Base-by-base conservation (phyloP, 257 asterid species). In the Misopates orontium region DNA sequence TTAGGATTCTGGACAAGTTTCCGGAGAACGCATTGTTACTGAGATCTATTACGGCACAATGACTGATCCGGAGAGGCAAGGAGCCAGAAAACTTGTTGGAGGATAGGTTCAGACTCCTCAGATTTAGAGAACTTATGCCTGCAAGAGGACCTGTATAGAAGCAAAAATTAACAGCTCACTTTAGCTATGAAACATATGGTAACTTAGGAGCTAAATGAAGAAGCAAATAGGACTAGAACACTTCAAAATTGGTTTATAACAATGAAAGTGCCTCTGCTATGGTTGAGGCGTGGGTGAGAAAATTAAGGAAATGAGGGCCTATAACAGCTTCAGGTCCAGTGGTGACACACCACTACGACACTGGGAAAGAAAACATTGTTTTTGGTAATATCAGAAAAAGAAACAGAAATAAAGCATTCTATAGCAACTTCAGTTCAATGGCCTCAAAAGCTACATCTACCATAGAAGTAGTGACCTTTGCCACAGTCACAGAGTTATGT, bases 1-100 rank as follows among this genome's bases (percentile, higher is more conserved):
- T 60, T 74, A 78, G 87, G 63, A 79, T 77, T 72, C 83, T 82
- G 56, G 97, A 87, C 21, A 85, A 60, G 79, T 81, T 81, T 49
- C 97, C 97, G 1, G 86, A 70, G 68, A 90, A 73, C 79, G 68
- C 73, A 71, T 90, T 90, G 57, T 85, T 83, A 67, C 96, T 87
- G 61, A 90, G 79, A 64, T 90, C 97, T 53, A 90, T 52, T 60
- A 81, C 39, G 17, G 92, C 83, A 71, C 97, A 90, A 63, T 73
- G 97, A 15, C 90, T 91, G 23, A 84, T 71, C 69, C 84, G 74
- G 42, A 72, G 49, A 60, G 97, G 97, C 75, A 90, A 73, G n/a
- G 85, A 82, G 4, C 97, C 96, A 1, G 92, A 87, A 20, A 90
- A 85, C 78, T 68, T 76, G 70, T 90, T 90, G 5, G 81, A 84